Percentiles rank a stretch among this genome's conserved stretches.
These are phyloP conservation scores for Penicillium malachiteum DNA, from an alignment of 495 filamentous ascomycete species.

Conservation along the genomic window DNA sequence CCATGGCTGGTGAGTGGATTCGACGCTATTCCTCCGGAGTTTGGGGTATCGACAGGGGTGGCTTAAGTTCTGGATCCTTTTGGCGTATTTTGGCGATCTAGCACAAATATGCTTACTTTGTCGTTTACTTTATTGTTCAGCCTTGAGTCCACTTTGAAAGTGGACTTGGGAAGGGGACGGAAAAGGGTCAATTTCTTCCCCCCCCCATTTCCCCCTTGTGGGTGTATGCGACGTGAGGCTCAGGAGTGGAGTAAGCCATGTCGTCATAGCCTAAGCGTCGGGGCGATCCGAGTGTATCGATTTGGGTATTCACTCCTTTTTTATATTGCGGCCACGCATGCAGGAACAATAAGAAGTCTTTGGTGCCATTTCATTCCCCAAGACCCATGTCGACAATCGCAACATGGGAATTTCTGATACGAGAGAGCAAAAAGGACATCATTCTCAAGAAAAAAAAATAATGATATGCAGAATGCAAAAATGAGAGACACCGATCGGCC, in stretches of 20 bases:
- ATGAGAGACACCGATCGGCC: not conserved
- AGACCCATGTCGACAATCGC: too few relatives aligned
- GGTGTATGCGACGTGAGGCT: conserved; percentile 18
- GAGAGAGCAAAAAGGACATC: too few relatives aligned
- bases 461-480: not conserved
- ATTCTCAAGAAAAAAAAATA: not conserved
- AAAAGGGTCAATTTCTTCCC: not conserved
- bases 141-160: too few relatives aligned
- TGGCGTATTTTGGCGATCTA: not conserved
- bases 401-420: too few relatives aligned
- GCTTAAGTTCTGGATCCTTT: conserved; percentile 1
- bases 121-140: not conserved
- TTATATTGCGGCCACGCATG: not conserved
- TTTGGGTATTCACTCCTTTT: not conserved
- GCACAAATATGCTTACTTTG: not conserved
- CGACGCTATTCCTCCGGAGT: not conserved
- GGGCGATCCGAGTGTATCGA: conserved; percentile 18
- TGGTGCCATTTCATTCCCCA: not conserved
- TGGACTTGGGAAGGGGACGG: too few relatives aligned
- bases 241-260: conserved; percentile 15
- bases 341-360: conserved; percentile 1
- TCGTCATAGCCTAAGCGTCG: conserved; percentile 20
- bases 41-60: not conserved
- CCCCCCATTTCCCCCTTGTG: not conserved
- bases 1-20: not conserved